Evolutionary conservation across 768 basidiomycete species (phyloP).

Genomic region (Collybia nuda): DNA sequence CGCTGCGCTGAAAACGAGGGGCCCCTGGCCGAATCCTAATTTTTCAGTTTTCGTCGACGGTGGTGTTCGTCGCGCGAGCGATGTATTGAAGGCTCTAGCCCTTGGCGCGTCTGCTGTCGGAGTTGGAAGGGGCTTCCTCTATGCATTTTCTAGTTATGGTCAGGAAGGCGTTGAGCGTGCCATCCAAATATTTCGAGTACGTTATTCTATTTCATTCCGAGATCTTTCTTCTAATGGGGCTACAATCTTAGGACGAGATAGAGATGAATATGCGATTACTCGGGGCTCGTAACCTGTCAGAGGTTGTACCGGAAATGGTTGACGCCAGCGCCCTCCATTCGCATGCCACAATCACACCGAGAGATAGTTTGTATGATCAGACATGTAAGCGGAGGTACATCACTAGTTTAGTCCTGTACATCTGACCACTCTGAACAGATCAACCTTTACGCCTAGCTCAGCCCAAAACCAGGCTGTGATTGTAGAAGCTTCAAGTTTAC

Average conservation of each 20-base stretch:
- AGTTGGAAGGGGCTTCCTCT: constrained; percentile 81
- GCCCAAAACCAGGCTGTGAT: constrained; percentile 12
- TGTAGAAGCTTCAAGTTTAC: too few relatives aligned
- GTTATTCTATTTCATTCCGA: constrained; percentile 14
- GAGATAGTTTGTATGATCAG: constrained; percentile 26
- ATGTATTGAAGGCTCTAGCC: constrained; percentile 80
- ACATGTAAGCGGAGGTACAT: constrained; percentile 25
- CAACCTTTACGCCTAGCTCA: constrained; percentile 26
- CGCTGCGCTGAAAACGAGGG: constrained; percentile 50
- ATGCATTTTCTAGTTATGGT: constrained; percentile 86
- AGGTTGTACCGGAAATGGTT: constrained; percentile 86
- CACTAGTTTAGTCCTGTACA: neutral
- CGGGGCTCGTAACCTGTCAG: constrained; percentile 75
- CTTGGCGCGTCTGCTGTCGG: constrained; percentile 70
- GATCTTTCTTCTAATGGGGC: neutral
- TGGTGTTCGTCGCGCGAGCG: constrained; percentile 77
- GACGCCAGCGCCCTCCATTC: constrained; percentile 46
- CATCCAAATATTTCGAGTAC: constrained; percentile 69
- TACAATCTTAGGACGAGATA: constrained; percentile 76
- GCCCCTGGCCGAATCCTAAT: constrained; percentile 60
- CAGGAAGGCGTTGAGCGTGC: constrained; percentile 85
- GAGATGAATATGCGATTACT: constrained; percentile 95
- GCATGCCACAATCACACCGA: constrained; percentile 24
- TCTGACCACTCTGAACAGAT: constrained; percentile 15
- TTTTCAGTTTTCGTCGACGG: constrained; percentile 78